Percentiles rank a stretch among this genome's conserved stretches.
Evolutionary conservation across 2,329 filamentous ascomycete genomes (phyloP).

Genomic region (Fusarium virguliforme): DNA sequence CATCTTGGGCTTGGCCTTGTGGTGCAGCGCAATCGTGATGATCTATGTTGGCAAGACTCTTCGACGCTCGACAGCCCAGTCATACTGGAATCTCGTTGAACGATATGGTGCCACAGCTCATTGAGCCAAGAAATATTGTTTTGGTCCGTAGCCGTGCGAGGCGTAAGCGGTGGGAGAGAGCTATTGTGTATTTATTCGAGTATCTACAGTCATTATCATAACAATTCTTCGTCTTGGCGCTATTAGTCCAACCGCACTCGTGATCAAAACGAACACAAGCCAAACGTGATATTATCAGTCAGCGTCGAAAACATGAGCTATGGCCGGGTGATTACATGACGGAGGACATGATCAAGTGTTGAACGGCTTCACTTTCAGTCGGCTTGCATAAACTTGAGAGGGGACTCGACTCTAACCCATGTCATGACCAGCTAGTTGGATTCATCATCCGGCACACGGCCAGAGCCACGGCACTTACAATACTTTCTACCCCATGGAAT

Average conservation of each 20-base stretch:
- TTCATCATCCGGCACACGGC: not conserved
- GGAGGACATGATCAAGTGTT: not conserved
- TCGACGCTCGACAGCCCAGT: slow-evolving; percentile 30
- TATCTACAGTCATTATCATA: not conserved
- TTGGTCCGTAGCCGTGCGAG: not conserved
- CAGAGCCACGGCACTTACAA: not conserved
- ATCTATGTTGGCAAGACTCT: slow-evolving; percentile 40
- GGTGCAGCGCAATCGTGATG: slow-evolving; percentile 33
- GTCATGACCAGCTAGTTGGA: not conserved
- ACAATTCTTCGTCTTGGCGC: not conserved
- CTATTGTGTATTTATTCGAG: not conserved
- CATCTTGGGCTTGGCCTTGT: slow-evolving; percentile 38
- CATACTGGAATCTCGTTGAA: slow-evolving; percentile 45
- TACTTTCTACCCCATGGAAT: slow-evolving; percentile 12
- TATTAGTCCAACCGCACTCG: not conserved
- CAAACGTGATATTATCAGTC: not conserved
- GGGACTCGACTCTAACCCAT: not conserved
- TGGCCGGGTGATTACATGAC: not conserved
- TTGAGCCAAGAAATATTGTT: not conserved
- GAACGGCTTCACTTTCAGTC: not conserved
- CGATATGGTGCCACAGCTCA: slow-evolving; percentile 23
- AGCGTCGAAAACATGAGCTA: too few species aligned
- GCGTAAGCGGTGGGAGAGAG: not conserved
- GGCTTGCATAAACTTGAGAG: not conserved
- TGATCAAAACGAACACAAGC: not conserved